These are phyloP conservation scores for Irpex rosettiformis DNA, from an alignment of 1,284 basidiomycete species.

Conservation along the genomic window DNA sequence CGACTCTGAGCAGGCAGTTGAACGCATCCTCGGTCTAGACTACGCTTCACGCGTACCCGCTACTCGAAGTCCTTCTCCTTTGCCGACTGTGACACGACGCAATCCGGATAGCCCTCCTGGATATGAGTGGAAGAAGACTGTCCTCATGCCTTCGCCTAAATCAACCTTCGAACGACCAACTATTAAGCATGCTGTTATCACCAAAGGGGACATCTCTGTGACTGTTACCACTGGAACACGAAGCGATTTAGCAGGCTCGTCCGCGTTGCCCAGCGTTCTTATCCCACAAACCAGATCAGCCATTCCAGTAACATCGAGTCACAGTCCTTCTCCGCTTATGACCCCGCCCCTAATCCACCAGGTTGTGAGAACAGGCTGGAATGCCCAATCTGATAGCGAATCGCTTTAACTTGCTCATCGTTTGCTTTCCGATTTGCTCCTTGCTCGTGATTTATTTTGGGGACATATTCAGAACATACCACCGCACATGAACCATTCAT, in stretches of 20 bases:
- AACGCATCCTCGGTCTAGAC: conserved; percentile 22
- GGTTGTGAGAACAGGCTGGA: conserved; percentile 49
- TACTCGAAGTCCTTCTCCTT: conserved; percentile 5
- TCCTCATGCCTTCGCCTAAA: conserved; percentile 27
- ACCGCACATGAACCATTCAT: neutral
- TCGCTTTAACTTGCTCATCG: conserved; percentile 9
- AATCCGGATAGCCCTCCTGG: conserved; percentile 26
- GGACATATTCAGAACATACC: neutral
- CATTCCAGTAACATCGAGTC: conserved; percentile 28
- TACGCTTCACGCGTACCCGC: conserved; percentile 14
- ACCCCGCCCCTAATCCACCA: conserved; percentile 43
- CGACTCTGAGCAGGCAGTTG: conserved; percentile 27
- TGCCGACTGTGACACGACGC: conserved; percentile 6
- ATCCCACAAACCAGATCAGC: conserved; percentile 26
- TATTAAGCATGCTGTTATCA: conserved; percentile 14
- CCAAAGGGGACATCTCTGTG: conserved; percentile 27
- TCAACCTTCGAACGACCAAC: neutral
- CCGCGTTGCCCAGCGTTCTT: neutral
- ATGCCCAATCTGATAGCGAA: conserved; percentile 44
- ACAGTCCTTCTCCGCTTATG: neutral
- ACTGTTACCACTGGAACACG: neutral
- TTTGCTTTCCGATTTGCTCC: neutral
- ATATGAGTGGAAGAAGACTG: conserved; percentile 38
- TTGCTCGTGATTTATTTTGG: neutral
- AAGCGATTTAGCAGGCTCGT: conserved; percentile 18